These are phyloP conservation scores for Apophysomyces elegans DNA, from an alignment of 371 early-diverging fungal genomes.

Conservation along the genomic window DNA sequence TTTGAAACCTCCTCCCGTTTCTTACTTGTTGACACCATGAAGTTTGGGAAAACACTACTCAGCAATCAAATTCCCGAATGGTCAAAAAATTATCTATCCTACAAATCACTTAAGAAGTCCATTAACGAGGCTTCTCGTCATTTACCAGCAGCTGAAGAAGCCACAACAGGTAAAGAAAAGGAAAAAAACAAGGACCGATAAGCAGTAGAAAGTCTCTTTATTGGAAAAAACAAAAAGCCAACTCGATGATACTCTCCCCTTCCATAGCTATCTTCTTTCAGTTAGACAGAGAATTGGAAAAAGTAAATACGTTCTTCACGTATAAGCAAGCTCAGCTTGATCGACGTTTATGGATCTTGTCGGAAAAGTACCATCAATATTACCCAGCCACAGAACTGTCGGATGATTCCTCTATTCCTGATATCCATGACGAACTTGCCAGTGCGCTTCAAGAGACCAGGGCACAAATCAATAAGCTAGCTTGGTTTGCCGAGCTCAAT, in stretches of 20 bases:
- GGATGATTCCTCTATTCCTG: conserved; percentile 20
- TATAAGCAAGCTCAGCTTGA: conserved; percentile 65
- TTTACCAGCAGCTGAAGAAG: conserved; percentile 41
- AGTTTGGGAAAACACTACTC: conserved; percentile 71
- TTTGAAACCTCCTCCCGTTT: conserved; percentile 17
- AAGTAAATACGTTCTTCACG: conserved; percentile 67
- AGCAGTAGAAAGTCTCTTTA: no score
- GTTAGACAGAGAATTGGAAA: conserved; percentile 71
- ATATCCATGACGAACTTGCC: conserved; percentile 58
- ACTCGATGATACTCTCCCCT: background rate
- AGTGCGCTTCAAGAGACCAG: conserved; percentile 64
- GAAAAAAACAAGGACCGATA: no score
- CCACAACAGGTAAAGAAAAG: conserved; percentile 39
- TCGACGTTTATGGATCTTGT: conserved; percentile 64
- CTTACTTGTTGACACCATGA: conserved; percentile 48
- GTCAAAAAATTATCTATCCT: conserved; percentile 67
- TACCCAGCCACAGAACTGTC: conserved; percentile 18
- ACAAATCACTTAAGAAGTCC: conserved; percentile 69
- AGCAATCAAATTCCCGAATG: conserved; percentile 75
- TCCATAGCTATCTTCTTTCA: conserved; percentile 62
- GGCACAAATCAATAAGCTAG: conserved; percentile 59
- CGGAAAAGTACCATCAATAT: conserved; percentile 56
- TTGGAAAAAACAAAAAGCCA: conserved; percentile 3
- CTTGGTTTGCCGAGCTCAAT: conserved; percentile 72
- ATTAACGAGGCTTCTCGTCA: conserved; percentile 59